Conservation (phyloP, 179 eudicot species). For the Amaranthus tricolor region DNA sequence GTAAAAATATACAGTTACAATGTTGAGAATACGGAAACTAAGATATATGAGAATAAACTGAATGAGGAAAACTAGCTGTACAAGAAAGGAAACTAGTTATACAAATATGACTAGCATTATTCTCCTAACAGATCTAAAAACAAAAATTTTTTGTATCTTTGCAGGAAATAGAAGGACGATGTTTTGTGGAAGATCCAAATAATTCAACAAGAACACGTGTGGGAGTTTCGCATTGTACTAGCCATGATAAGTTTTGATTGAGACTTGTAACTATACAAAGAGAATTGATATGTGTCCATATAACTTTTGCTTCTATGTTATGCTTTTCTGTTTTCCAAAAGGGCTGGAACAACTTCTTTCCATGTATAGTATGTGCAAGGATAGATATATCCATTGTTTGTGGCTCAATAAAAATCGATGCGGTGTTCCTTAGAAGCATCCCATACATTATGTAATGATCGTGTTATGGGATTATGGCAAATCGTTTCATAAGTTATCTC, state of each 20-base stretch:
- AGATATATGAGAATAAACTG: too few species aligned
- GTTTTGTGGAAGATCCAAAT: conserved; percentile 14
- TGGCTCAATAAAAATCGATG: conserved; percentile 21
- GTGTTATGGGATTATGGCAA: too few species aligned
- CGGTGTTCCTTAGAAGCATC: background rate
- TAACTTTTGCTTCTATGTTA: conserved; percentile 4
- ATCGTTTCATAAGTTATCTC: too few species aligned
- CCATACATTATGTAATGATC: too few species aligned
- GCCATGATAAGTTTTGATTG: conserved; percentile 13
- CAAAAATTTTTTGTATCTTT: background rate
- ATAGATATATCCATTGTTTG: conserved; percentile 13
- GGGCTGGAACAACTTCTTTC: conserved; percentile 47
- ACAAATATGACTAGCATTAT: too few species aligned
- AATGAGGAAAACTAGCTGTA: too few species aligned
- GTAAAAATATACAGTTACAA: too few species aligned
- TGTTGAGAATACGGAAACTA: too few species aligned
- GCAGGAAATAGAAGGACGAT: conserved; percentile 21
- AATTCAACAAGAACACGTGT: conserved; percentile 3
- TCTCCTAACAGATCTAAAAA: background rate
- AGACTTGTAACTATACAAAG: conserved; percentile 3
- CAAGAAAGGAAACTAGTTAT: too few species aligned
- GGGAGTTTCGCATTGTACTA: conserved; percentile 13
- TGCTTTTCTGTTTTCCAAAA: conserved; percentile 20
- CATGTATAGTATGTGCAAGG: conserved; percentile 34
- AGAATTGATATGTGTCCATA: background rate